Evolutionary conservation across 306 rosid species (phyloP), one percentile per base, ranked within the genome.

Genomic region (Prunus kanzakura): DNA sequence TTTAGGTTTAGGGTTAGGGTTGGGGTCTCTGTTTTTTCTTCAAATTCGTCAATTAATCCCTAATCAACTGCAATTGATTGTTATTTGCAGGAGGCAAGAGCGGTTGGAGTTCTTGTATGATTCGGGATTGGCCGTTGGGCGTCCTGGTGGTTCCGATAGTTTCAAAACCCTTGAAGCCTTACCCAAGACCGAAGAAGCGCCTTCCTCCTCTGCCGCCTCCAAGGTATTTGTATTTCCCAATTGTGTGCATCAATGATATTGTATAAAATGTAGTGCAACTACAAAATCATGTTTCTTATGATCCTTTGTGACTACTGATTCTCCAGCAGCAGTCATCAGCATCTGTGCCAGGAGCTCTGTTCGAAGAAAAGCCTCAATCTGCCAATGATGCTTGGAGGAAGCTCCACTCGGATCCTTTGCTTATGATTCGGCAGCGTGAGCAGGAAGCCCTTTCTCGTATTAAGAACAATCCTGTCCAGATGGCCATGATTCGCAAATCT

Each of bases 341-440:
- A 4, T 35, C 85, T 56, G 89, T 51, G 35, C 99, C 89, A 3
- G 97, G 99, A 68, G 97, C 99, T 45, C 73, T 95, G 62, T 95
- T 95, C 52, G 99, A 87, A 71, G 97, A 95, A 6, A 92, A 92
- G 85, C 93, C 97, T 76, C 98, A 92, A 0, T 95, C 97, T 55
- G 93, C 99, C 5, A 95, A 92, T 82, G 99, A 95, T 81, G 71
- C 91, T 46, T 95, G 99, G 99, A 92, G 99, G 82, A 95, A 92
- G 79, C 96, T 95, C 15, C 97, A 95, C 79, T 86, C 97, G 7
- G 98, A 95, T 64, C 98, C 98, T 16, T 79, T 92, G 89, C 97
- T 92, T 64, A 95, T 95, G 89, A 95, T 92, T 76, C 90, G 97
- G 20, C 96, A 92, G 86, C 92, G 97, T 0, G 98, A 95, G 84